Conservation (phyloP, 805 yeast species). For the Starmerella bombicola region DNA sequence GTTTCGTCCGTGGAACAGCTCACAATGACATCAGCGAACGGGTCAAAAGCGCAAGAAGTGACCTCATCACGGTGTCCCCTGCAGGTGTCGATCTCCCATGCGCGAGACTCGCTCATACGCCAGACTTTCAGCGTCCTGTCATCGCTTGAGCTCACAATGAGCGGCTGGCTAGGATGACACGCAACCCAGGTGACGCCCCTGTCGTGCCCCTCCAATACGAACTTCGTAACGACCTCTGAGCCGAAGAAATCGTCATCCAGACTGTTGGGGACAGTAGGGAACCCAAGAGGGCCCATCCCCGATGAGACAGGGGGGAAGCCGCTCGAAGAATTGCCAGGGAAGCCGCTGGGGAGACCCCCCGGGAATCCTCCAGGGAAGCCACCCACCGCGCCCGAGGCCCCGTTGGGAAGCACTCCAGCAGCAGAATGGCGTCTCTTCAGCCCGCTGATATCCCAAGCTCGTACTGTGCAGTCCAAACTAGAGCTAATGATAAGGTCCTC, state of each 20-base stretch:
- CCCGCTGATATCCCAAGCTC: constrained; percentile 97
- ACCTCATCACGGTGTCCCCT: constrained; percentile 96
- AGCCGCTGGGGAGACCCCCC: constrained; percentile 1
- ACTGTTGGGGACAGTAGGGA: constrained; percentile 2
- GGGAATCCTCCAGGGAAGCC: constrained; percentile 8
- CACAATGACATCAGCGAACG: constrained; percentile 78
- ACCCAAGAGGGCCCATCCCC: neutral
- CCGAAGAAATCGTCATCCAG: constrained; percentile 63
- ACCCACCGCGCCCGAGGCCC: constrained; percentile 1
- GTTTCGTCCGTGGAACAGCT: constrained; percentile 96
- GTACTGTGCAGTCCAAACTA: constrained; percentile 93
- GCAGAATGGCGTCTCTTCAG: constrained; percentile 92
- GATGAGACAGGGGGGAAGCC: constrained; percentile 1
- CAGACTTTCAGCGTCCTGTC: constrained; percentile 90
- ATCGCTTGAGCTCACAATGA: constrained; percentile 91
- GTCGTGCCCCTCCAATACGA: constrained; percentile 93
- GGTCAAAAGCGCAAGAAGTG: constrained; percentile 80
- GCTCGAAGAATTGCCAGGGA: constrained; percentile 7
- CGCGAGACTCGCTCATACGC: constrained; percentile 95
- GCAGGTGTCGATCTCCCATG: constrained; percentile 98
- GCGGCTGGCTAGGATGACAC: constrained; percentile 91
- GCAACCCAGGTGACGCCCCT: constrained; percentile 98
- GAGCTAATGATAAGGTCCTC: constrained; percentile 93
- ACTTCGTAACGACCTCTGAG: constrained; percentile 86
- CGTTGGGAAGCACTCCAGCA: constrained; percentile 29